Evolutionary conservation across 2,329 filamentous ascomycete species (phyloP).

Genomic region (Ascocoryne sarcoides): DNA sequence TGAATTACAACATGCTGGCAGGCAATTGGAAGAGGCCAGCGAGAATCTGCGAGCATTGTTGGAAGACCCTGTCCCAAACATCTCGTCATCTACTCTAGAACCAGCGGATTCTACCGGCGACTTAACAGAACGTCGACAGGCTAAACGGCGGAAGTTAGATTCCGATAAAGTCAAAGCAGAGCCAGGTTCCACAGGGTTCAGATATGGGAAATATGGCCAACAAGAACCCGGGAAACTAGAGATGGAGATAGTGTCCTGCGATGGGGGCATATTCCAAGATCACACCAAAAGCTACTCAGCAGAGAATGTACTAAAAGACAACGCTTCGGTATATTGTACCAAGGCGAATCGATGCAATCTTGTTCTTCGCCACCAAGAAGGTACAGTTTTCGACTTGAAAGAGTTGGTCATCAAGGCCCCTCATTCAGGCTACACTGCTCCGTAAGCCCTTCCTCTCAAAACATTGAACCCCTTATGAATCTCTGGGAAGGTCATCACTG

Average conservation of each 20-base stretch:
- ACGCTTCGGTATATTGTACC: conserved; percentile 82
- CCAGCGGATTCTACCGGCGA: conserved; percentile 24
- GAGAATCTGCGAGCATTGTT: conserved; percentile 21
- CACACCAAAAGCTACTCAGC: conserved; percentile 51
- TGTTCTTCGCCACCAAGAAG: conserved; percentile 71
- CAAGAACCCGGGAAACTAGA: conserved; percentile 71
- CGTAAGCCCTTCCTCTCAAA: conserved; percentile 50
- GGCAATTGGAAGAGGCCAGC: conserved; percentile 22
- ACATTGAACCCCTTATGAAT: conserved; percentile 11
- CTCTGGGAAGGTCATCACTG: no score
- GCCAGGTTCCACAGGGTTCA: conserved; percentile 47
- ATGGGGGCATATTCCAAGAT: conserved; percentile 65
- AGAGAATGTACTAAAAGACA: conserved; percentile 76
- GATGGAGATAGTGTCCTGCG: conserved; percentile 85
- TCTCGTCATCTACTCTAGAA: conserved; percentile 15
- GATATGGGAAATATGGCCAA: conserved; percentile 81
- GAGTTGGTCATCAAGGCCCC: conserved; percentile 86
- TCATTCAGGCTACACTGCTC: conserved; percentile 69
- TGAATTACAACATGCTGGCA: conserved; percentile 20
- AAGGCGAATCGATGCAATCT: conserved; percentile 84
- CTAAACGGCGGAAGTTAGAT: conserved; percentile 64
- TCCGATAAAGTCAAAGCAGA: conserved; percentile 41
- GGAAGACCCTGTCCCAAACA: conserved; percentile 19
- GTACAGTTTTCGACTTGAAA: conserved; percentile 71
- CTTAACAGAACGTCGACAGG: conserved; percentile 32